These are phyloP conservation scores for Colletotrichum melonis DNA, from an alignment of 2,329 filamentous ascomycete genomes.

Conservation along the genomic window DNA sequence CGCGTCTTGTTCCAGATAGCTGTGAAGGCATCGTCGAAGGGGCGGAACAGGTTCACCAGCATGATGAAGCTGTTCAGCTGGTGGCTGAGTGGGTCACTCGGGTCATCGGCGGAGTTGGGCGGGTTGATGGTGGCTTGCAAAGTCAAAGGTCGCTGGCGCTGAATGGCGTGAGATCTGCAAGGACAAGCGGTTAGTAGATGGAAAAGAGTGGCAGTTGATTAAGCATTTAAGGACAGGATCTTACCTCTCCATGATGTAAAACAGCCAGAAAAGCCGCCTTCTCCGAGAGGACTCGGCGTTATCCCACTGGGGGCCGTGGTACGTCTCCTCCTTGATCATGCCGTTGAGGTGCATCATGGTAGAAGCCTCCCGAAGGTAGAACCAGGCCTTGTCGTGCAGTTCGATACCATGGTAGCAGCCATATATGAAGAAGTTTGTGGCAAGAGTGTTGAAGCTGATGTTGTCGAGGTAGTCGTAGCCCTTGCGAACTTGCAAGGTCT, in stretches of 20 bases:
- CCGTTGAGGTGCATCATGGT: conserved; percentile 73
- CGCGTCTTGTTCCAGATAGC: conserved; percentile 75
- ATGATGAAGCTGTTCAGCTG: conserved; percentile 68
- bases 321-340: conserved; percentile 73
- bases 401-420: conserved; percentile 78
- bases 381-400: conserved; percentile 82
- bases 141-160: conserved; percentile 76
- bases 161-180: conserved; percentile 75
- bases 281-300: conserved; percentile 70
- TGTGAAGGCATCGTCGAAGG: conserved; percentile 74
- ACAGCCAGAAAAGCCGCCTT: conserved; percentile 78
- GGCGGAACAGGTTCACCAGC: conserved; percentile 71
- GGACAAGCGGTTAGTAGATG: conserved; percentile 9
- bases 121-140: conserved; percentile 76
- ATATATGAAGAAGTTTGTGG: conserved; percentile 85
- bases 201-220: conserved; percentile 13
- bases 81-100: conserved; percentile 63
- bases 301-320: conserved; percentile 63
- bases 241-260: conserved; percentile 78
- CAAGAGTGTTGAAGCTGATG: conserved; percentile 67
- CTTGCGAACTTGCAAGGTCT: conserved; percentile 73
- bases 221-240: conserved; percentile 16
- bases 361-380: conserved; percentile 80
- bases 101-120: conserved; percentile 72
- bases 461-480: conserved; percentile 69